Base-by-base conservation (phyloP, 768 basidiomycete genomes). In the Pleurotus tuoliensis region DNA sequence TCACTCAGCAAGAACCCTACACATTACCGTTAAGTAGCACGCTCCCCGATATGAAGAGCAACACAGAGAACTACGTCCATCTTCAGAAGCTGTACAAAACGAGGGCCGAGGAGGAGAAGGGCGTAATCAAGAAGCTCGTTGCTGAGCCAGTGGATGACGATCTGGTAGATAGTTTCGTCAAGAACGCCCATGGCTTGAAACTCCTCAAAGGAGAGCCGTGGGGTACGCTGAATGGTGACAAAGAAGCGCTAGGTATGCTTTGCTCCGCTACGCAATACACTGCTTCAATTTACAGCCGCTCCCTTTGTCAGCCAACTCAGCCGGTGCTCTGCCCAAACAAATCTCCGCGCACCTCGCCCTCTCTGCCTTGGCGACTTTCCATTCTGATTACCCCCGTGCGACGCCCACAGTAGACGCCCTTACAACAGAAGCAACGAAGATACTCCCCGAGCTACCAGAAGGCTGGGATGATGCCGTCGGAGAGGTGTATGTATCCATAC, bases 31-130 rank as follows among this genome's bases (percentile, higher is more conserved):
- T 97, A n/a, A 87, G 87, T 3, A 82, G 90, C 46, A 82, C 91
- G 0, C 78, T 98, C 8, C 96, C 96, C 0, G 96, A 99, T 72
- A 98, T 99, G 92, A 95, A 95, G 67, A 86, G 94, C 15, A 88
- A 88, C 65, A 97, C 97, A 4, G 66, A 74, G 18, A 79, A 80
- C 55, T 98, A 98, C 67, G 86, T 97, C 47, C 78, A 83, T 15
- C 78, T 99, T 11, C 95, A 98, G 67, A 85, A 78, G 41, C 67
- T 98, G 57, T 99, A 95, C 75, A 92, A 90, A 64, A 66, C 77
- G 5, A 83, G 86, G 52, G 88, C 94, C 2, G 82, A 83, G 37
- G 79, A 82, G 50, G 92, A 94, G 66, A 87, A 83, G 64, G 73
- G 65, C 15, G 62, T 72, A 0, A 81, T 91, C 66, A 80, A 78